phyloP scores from a whole-genome alignment of 2,329 filamentous ascomycete genomes.

The Trichoderma oligosporum region DNA sequence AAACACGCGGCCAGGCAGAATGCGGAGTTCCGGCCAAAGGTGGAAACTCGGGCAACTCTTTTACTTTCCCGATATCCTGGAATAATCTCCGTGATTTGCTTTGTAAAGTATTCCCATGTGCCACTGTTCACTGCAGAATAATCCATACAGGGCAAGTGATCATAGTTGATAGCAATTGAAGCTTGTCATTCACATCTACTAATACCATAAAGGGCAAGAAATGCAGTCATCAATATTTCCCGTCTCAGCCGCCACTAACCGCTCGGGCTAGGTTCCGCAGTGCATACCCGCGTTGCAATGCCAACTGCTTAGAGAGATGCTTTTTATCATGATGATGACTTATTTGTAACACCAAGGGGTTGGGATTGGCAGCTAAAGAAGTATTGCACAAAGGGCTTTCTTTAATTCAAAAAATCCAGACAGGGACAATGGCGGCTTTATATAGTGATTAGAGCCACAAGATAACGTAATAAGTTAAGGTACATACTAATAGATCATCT shows the following conservation, averaged over 20 bases:
- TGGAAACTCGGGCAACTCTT: background rate
- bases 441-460: background rate
- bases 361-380: background rate
- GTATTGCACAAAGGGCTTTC: background rate
- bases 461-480: no score
- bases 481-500: no score
- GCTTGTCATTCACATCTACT: background rate
- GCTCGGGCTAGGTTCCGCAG: background rate
- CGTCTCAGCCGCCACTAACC: slow-evolving; percentile 12
- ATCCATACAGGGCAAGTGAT: background rate
- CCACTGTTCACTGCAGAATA: no score
- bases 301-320: background rate
- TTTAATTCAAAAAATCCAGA: background rate
- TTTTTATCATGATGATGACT: background rate
- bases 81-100: no score
- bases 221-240: slow-evolving; percentile 4
- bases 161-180: background rate
- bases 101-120: no score
- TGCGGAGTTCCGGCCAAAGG: slow-evolving; percentile 1
- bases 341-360: background rate
- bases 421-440: background rate
- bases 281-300: background rate
- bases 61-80: no score
- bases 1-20: background rate
- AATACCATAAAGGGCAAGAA: background rate